Evolutionary conservation across 2,329 filamentous ascomycete species (phyloP).

Genomic region (Botrytis sinoallii): DNA sequence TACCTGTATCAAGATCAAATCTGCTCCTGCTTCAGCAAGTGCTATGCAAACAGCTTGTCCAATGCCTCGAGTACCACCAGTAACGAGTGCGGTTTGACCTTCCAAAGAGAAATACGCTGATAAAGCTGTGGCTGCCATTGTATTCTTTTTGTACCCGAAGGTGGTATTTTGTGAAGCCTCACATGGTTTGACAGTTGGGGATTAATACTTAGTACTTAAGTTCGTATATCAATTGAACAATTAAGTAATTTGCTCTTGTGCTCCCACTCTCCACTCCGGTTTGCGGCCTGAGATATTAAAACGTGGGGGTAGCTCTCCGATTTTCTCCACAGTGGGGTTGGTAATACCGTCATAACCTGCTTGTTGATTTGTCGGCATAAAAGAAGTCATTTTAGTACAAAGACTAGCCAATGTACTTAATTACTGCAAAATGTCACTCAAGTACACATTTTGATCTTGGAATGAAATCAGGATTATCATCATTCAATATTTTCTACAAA

Average conservation of each 20-base stretch:
- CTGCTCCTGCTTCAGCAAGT: slow-evolving; percentile 41
- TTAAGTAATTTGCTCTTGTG: background rate
- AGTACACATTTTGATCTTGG: background rate
- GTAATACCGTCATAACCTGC: background rate
- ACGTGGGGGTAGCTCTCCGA: background rate
- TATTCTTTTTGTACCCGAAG: background rate
- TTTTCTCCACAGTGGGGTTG: slow-evolving; percentile 5
- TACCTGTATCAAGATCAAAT: slow-evolving; percentile 43
- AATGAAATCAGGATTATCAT: background rate
- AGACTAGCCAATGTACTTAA: background rate
- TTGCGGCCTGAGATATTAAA: background rate
- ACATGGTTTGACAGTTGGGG: background rate
- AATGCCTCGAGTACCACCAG: slow-evolving; percentile 41
- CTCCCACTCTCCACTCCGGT: slow-evolving; percentile 1
- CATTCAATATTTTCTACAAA: background rate
- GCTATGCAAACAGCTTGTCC: slow-evolving; percentile 41
- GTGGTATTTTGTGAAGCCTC: background rate
- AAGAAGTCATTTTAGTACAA: background rate
- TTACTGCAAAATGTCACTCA: background rate
- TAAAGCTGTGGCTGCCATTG: slow-evolving; percentile 29
- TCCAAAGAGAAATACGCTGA: slow-evolving; percentile 37
- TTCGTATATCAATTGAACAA: background rate
- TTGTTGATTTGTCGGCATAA: background rate
- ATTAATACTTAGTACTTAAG: background rate
- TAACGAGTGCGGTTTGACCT: slow-evolving; percentile 41